Percentiles rank a stretch among this genome's conserved stretches.
Conservation (phyloP, 495 filamentous ascomycete species). For the Aspergillus carlsbadensis region DNA sequence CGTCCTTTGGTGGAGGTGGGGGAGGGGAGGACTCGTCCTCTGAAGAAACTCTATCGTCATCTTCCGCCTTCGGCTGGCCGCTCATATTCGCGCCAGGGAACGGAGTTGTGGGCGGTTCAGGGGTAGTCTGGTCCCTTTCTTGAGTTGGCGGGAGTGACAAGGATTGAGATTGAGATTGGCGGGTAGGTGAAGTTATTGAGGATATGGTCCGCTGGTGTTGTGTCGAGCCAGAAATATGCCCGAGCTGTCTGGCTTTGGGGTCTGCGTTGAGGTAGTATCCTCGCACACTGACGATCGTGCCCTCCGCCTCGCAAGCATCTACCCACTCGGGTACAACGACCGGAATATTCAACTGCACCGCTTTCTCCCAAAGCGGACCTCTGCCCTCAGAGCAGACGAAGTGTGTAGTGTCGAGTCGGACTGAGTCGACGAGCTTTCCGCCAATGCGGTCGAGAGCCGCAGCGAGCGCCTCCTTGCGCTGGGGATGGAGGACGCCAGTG, state of each 20-base stretch:
- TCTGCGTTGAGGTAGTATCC: slow-evolving; percentile 95
- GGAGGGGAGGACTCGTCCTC: slow-evolving; percentile 27
- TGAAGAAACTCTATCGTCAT: slow-evolving; percentile 27
- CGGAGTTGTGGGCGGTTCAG: slow-evolving; percentile 42
- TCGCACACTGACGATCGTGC: slow-evolving; percentile 88
- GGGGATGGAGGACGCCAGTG: slow-evolving; percentile 77
- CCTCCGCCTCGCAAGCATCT: slow-evolving; percentile 88
- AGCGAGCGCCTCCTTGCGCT: slow-evolving; percentile 69
- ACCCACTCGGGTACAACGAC: slow-evolving; percentile 98
- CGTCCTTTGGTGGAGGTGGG: slow-evolving; percentile 41
- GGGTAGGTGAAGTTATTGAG: slow-evolving; percentile 18
- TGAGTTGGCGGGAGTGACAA: slow-evolving; percentile 27
- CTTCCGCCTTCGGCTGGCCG: slow-evolving; percentile 29
- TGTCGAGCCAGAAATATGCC: slow-evolving; percentile 40
- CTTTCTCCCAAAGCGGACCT: slow-evolving; percentile 89
- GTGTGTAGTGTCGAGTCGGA: slow-evolving; percentile 96
- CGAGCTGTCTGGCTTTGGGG: slow-evolving; percentile 60
- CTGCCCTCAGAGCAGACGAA: slow-evolving; percentile 97
- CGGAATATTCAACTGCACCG: slow-evolving; percentile 96
- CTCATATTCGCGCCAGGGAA: slow-evolving; percentile 43
- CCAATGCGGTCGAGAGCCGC: slow-evolving; percentile 83
- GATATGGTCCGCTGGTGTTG: slow-evolving; percentile 45
- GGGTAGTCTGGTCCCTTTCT: slow-evolving; percentile 21
- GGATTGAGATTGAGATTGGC: slow-evolving; percentile 17
- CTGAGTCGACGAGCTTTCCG: slow-evolving; percentile 84